Base-by-base conservation (phyloP, 1,139 yeast species). In the Geotrichum europaeum region DNA sequence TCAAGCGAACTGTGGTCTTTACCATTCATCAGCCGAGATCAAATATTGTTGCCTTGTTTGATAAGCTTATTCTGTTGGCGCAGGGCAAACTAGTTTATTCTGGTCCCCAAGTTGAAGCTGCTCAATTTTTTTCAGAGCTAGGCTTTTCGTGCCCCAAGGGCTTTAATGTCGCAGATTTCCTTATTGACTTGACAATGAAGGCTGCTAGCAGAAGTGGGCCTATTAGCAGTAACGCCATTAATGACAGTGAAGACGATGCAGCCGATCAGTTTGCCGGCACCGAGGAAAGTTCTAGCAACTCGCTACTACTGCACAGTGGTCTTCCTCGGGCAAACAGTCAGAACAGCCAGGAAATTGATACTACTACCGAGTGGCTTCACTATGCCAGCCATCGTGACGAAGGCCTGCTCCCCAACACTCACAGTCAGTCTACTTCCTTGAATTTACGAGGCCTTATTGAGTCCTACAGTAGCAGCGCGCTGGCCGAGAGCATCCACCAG, bases 21-120 rank as follows among this genome's bases (percentile, higher is more conserved):
- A 90, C 99, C 0, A 94, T 94, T 65, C 99, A 94, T 75, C 99
- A 94, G 72, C 99, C 99, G n/a, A 82, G 99, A 71, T 89, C 97
- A 64, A 94, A 94, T 69, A 92, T 94, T 71, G 97, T 94, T 34
- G 85, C 97, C 0, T 76, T 90, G 60, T 94, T 94, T 75, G 97
- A 92, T 71, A 86, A 87, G 66, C 79, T 94, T 59, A 74, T 94
- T 1, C 76, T 94, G 57, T 79, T 94, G 59, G 89, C 97, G 50
- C 87, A 87, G 65, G 99, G 99, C 63, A 85, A 85, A 67, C 77
- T 90, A 71, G 86, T 92, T 1, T 94, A 88, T 71, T 89, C 97
- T 0, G 99, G 99, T 18, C 67, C 72, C 1, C 72, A 71, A 25
- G 56, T 59, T 0, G 70, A 68, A 15, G 89, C 86, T 24, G 84